A percentile compares a stretch with the other conserved stretches of the same genome.
phyloP scores from a whole-genome alignment of 2,329 filamentous ascomycete genomes.

The Fusarium newnesense region DNA sequence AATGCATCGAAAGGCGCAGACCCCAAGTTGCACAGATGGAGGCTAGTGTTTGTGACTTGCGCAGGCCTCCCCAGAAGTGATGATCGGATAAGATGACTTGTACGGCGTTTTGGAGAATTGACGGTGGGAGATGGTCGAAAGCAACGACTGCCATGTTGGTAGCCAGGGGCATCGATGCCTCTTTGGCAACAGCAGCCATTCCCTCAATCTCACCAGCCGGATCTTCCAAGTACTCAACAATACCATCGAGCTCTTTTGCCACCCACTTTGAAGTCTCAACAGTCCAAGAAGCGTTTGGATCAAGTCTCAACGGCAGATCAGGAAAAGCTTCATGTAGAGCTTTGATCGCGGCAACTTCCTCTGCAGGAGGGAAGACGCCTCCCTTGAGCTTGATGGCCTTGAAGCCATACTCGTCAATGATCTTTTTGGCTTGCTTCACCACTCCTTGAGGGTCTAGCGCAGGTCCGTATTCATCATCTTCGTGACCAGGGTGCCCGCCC shows the following conservation, averaged over 20 bases:
- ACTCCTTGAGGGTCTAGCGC: constrained; percentile 50
- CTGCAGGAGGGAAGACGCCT: constrained; percentile 52
- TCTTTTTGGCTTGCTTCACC: constrained; percentile 50
- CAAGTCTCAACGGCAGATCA: constrained; percentile 48
- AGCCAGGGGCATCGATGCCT: constrained; percentile 54
- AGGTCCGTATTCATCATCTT: constrained; percentile 53
- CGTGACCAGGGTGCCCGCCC: constrained; percentile 52
- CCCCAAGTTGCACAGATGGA: constrained; percentile 53
- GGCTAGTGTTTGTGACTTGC: constrained; percentile 52
- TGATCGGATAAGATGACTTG: constrained; percentile 55
- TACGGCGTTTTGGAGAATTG: constrained; percentile 52
- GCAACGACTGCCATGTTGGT: constrained; percentile 57
- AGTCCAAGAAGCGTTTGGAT: constrained; percentile 54
- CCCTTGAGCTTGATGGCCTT: constrained; percentile 57
- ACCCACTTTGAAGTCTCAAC: constrained; percentile 54
- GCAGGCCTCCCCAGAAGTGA: constrained; percentile 57
- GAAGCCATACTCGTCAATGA: constrained; percentile 56
- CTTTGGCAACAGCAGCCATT: constrained; percentile 55
- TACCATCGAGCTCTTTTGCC: constrained; percentile 50
- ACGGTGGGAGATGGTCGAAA: constrained; percentile 52
- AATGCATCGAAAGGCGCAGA: constrained; percentile 56
- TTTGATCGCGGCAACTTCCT: constrained; percentile 54
- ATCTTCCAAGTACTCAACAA: constrained; percentile 54
- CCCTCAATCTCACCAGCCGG: constrained; percentile 54
- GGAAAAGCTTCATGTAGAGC: constrained; percentile 52